These are phyloP conservation scores for Buxus sempervirens DNA, from an alignment of 164 flowering plant species.

Conservation along the genomic window DNA sequence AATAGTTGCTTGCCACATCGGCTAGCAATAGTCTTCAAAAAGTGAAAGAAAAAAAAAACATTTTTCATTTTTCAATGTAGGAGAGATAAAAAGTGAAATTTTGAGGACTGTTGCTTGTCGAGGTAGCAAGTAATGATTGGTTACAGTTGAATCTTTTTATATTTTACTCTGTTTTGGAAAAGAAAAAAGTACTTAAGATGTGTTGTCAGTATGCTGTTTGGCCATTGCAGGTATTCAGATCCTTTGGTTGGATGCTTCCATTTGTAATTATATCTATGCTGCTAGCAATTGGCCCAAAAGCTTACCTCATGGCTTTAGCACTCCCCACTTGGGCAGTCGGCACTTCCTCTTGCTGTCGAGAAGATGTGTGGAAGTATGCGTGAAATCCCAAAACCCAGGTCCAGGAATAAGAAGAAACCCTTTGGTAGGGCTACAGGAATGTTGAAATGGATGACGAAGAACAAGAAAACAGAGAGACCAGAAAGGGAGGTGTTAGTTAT, in stretches of 20 bases:
- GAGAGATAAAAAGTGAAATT: too few species aligned
- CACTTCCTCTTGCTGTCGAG: constrained; percentile 47
- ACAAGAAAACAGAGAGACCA: constrained; percentile 1
- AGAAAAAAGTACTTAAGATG: too few species aligned
- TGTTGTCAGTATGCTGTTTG: constrained; percentile 8
- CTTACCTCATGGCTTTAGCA: constrained; percentile 69
- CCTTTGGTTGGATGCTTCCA: constrained; percentile 82
- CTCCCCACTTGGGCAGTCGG: constrained; percentile 52
- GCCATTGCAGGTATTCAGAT: constrained; percentile 57
- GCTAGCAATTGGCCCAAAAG: constrained; percentile 65
- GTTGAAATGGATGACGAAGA: constrained; percentile 21
- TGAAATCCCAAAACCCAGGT: constrained; percentile 34
- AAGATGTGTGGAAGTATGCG: constrained; percentile 37
- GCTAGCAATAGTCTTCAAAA: too few species aligned
- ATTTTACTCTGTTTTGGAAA: too few species aligned
- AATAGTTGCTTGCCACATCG: too few species aligned
- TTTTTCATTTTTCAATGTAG: too few species aligned
- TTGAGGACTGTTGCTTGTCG: too few species aligned
- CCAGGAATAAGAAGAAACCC: constrained; percentile 31
- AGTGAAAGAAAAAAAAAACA: too few species aligned
- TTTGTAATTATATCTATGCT: constrained; percentile 46
- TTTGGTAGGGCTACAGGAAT: constrained; percentile 17
- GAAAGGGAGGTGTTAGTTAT: constrained; percentile 29
- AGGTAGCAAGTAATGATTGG: too few species aligned
- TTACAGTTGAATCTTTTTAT: too few species aligned